These are phyloP conservation scores for Colletotrichum endophyticum DNA, from an alignment of 2,329 filamentous ascomycete genomes.

Conservation along the genomic window DNA sequence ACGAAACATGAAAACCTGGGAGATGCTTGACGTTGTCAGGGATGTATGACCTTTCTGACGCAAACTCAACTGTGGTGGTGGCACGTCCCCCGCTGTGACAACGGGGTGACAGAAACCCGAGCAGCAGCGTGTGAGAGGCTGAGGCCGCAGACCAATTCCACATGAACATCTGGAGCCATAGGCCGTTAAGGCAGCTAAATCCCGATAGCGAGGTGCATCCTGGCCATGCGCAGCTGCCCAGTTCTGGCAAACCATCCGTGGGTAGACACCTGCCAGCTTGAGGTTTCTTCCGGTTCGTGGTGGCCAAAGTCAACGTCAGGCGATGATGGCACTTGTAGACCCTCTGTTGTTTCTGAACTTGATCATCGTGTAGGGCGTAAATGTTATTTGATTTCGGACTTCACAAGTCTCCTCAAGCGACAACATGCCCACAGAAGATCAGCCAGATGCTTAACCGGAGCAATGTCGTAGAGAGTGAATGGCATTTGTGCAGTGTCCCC, in stretches of 20 bases:
- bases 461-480: background rate
- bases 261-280: background rate
- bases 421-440: background rate
- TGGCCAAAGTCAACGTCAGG: background rate
- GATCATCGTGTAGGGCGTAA: background rate
- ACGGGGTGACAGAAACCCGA: conserved; percentile 10
- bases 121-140: background rate
- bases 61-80: conserved; percentile 13
- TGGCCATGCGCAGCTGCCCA: background rate
- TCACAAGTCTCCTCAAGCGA: background rate
- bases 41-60: conserved; percentile 14
- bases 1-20: conserved; percentile 3
- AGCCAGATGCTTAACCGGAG: background rate
- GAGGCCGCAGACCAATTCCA: background rate
- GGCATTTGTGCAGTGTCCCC: background rate
- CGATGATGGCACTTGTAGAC: background rate
- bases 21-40: conserved; percentile 10
- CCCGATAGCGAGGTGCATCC: background rate
- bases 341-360: background rate
- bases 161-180: background rate
- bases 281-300: background rate
- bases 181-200: background rate
- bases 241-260: background rate
- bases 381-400: background rate
- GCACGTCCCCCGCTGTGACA: conserved; percentile 21